These are phyloP conservation scores for Avena insularis DNA, from an alignment of 176 grass and related monocot genomes.

Conservation along the genomic window DNA sequence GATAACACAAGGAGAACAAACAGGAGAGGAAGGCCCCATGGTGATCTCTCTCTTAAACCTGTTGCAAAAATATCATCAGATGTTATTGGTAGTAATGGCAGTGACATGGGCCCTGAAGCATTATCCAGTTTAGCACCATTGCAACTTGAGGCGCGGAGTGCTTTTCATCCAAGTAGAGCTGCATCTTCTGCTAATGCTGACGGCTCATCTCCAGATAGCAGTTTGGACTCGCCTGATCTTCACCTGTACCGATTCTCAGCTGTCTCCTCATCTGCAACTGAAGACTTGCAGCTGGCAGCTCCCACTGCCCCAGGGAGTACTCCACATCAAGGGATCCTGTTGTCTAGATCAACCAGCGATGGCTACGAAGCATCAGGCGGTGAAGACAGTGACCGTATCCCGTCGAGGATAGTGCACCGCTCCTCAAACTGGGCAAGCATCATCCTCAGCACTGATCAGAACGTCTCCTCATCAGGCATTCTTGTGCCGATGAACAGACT, in stretches of 20 bases:
- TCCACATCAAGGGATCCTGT: slow-evolving; percentile 66
- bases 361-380: slow-evolving; percentile 99
- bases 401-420: slow-evolving; percentile 89
- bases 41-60: slow-evolving; percentile 73
- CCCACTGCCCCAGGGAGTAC: slow-evolving; percentile 49
- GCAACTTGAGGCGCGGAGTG: slow-evolving; percentile 89
- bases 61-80: slow-evolving; percentile 78
- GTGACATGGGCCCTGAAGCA: slow-evolving; percentile 51
- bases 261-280: slow-evolving; percentile 83
- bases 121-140: slow-evolving; percentile 77
- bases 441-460: slow-evolving; percentile 60
- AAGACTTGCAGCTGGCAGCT: slow-evolving; percentile 65
- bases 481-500: slow-evolving; percentile 46
- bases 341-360: slow-evolving; percentile 90
- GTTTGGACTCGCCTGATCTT: slow-evolving; percentile 92
- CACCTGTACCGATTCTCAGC: slow-evolving; percentile 72
- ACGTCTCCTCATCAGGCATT: slow-evolving; percentile 43
- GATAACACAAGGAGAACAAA: slow-evolving; percentile 59
- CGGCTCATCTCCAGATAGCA: slow-evolving; percentile 92
- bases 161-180: slow-evolving; percentile 76
- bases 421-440: slow-evolving; percentile 90
- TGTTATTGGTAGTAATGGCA: slow-evolving; percentile 48
- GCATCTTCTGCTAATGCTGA: slow-evolving; percentile 48
- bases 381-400: slow-evolving; percentile 96
- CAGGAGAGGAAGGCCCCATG: slow-evolving; percentile 59